Conservation (phyloP, 352 stramenopile genomes). For the Phytophthora kernoviae region DNA sequence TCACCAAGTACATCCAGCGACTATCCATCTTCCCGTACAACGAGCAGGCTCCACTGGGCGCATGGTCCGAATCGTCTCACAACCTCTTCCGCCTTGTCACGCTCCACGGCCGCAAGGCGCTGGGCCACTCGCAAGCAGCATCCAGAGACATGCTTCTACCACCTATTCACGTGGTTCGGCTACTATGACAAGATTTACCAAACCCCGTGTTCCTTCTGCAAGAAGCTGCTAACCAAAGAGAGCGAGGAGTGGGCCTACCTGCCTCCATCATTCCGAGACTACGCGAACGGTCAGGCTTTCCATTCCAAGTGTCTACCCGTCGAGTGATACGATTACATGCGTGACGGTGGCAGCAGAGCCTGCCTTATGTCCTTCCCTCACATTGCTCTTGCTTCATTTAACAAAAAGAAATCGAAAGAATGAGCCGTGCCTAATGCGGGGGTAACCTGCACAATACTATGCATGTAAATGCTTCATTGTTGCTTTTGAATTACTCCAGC, state of each 20-base stretch:
- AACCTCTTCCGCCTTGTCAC: slow-evolving; percentile 81
- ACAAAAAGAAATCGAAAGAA: not conserved
- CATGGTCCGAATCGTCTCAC: slow-evolving; percentile 84
- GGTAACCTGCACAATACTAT: slow-evolving; percentile 3
- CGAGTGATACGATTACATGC: slow-evolving; percentile 34
- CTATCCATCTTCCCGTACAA: slow-evolving; percentile 84
- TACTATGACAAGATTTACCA: slow-evolving; percentile 92
- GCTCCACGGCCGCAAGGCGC: slow-evolving; percentile 74
- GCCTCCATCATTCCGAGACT: slow-evolving; percentile 87
- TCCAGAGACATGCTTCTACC: slow-evolving; percentile 86
- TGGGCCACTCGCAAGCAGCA: slow-evolving; percentile 86
- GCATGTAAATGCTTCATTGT: slow-evolving; percentile 8
- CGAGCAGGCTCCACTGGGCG: slow-evolving; percentile 72
- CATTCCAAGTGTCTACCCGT: slow-evolving; percentile 83
- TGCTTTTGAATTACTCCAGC: slow-evolving; percentile 37
- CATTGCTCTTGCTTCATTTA: not conserved
- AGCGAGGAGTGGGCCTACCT: slow-evolving; percentile 81
- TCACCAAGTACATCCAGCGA: slow-evolving; percentile 88
- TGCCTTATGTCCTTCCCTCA: not conserved
- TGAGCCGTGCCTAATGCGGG: slow-evolving; percentile 4
- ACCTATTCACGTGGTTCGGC: slow-evolving; percentile 85
- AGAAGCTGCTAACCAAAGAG: slow-evolving; percentile 86
- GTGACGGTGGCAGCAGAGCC: not conserved
- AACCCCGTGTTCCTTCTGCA: slow-evolving; percentile 83
- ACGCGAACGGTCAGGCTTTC: slow-evolving; percentile 79